Percentiles rank a stretch among this genome's conserved stretches.
Evolutionary conservation across 1,284 basidiomycete genomes (phyloP).

Genomic region (Leccinum subrobustum): DNA sequence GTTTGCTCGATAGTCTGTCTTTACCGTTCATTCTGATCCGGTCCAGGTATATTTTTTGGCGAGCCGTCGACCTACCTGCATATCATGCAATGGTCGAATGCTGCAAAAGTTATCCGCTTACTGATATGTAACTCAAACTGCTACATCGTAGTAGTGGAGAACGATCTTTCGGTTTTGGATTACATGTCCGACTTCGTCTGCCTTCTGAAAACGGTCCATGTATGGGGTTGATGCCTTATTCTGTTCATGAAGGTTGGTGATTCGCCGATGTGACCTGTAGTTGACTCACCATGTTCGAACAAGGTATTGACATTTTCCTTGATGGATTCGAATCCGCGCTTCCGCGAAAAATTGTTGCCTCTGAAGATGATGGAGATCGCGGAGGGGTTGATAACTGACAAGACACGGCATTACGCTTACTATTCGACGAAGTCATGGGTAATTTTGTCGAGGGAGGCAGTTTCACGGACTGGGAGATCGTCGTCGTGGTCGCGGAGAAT

Average conservation of each 20-base stretch:
- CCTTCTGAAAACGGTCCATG: conserved; percentile 57
- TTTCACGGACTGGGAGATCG: conserved; percentile 96
- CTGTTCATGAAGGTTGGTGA: not conserved
- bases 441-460: conserved; percentile 29
- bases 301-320: conserved; percentile 95
- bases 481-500: conserved; percentile 76
- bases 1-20: conserved; percentile 31
- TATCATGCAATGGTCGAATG: conserved; percentile 88
- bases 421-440: conserved; percentile 72
- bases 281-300: conserved; percentile 5
- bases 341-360: conserved; percentile 89
- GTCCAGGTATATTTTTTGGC: conserved; percentile 91
- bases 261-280: not conserved
- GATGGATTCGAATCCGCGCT: conserved; percentile 94
- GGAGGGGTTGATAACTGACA: conserved; percentile 82
- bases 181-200: conserved; percentile 93
- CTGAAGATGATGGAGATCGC: conserved; percentile 96
- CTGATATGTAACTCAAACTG: conserved; percentile 34
- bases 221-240: not conserved
- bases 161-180: conserved; percentile 84
- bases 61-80: conserved; percentile 97
- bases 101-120: conserved; percentile 93
- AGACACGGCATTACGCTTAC: conserved; percentile 85
- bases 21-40: conserved; percentile 2
- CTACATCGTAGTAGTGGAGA: conserved; percentile 79